Percentiles rank a stretch among this genome's conserved stretches.
These are phyloP conservation scores for Fusarium solani-melongenae DNA, from an alignment of 2,329 filamentous ascomycete genomes.

Conservation along the genomic window DNA sequence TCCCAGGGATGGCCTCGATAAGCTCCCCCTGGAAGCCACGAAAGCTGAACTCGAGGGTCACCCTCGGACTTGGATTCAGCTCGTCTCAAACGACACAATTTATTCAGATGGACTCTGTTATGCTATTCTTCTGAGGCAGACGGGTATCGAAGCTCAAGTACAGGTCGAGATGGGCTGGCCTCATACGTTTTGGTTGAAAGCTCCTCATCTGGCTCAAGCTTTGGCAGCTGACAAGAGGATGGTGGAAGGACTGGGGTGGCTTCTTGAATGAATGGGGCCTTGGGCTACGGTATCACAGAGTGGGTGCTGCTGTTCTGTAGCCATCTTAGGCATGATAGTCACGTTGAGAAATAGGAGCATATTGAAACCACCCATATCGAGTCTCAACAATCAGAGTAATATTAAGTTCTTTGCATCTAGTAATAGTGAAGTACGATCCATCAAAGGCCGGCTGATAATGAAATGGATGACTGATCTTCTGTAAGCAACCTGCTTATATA, in stretches of 20 bases:
- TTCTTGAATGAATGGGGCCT: slow-evolving; percentile 35
- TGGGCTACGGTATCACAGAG: not conserved
- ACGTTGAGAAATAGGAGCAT: not conserved
- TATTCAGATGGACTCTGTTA: slow-evolving; percentile 65
- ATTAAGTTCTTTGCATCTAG: not conserved
- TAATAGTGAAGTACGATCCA: not conserved
- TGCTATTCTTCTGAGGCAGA: slow-evolving; percentile 53
- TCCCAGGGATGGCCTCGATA: slow-evolving; percentile 53
- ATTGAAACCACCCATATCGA: not conserved
- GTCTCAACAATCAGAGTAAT: not conserved
- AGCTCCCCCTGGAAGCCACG: slow-evolving; percentile 55
- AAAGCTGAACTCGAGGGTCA: slow-evolving; percentile 45
- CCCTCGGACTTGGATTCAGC: slow-evolving; percentile 60
- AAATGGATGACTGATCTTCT: not conserved
- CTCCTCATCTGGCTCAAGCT: slow-evolving; percentile 54
- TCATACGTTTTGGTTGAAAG: slow-evolving; percentile 64
- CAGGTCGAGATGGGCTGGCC: slow-evolving; percentile 60
- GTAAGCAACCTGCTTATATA: not conserved
- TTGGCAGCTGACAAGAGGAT: slow-evolving; percentile 55
- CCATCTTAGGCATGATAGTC: not conserved
- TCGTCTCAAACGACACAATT: slow-evolving; percentile 62
- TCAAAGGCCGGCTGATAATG: not conserved
- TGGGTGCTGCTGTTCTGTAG: not conserved
- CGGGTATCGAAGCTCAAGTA: slow-evolving; percentile 53
- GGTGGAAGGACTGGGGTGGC: slow-evolving; percentile 55